Evolutionary conservation across 495 filamentous ascomycete genomes (phyloP).

Genomic region (Astrothelium subdiscretum): DNA sequence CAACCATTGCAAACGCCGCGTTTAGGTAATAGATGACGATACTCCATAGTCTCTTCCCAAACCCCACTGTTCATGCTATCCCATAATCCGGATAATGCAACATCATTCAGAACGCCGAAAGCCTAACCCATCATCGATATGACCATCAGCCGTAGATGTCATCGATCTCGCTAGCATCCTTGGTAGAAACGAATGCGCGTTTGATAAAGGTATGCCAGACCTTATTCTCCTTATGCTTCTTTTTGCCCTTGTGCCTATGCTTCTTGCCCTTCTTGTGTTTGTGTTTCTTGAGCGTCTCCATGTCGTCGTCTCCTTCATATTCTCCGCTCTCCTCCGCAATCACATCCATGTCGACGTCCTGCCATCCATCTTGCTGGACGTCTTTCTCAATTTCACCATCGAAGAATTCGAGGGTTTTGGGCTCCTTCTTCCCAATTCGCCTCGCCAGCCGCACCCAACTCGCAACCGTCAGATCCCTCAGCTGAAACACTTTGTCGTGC

Average conservation of each 20-base stretch:
- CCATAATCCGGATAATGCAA: too few relatives aligned
- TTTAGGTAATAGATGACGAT: neutral
- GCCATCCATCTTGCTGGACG: constrained; percentile 6
- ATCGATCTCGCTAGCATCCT: constrained; percentile 45
- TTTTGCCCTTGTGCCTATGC: constrained; percentile 34
- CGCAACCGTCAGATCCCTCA: constrained; percentile 76
- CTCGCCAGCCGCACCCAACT: constrained; percentile 69
- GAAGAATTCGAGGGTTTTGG: too few relatives aligned
- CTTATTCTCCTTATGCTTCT: constrained; percentile 40
- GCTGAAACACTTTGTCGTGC: constrained; percentile 57
- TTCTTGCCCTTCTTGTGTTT: constrained; percentile 34
- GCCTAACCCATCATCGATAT: neutral
- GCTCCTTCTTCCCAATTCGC: constrained; percentile 52
- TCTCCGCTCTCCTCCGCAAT: constrained; percentile 11
- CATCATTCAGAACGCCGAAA: neutral
- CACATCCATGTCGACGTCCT: too few relatives aligned
- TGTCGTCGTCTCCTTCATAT: constrained; percentile 16
- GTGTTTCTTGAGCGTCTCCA: constrained; percentile 27
- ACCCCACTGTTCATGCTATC: neutral
- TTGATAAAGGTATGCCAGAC: constrained; percentile 66
- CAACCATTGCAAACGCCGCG: too few relatives aligned
- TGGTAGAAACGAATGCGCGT: constrained; percentile 68
- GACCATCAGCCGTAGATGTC: constrained; percentile 9
- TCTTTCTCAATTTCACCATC: neutral
- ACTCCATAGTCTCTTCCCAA: neutral